Conservation (phyloP, 352 stramenopile genomes). For the Globisporangium orthogonon region DNA sequence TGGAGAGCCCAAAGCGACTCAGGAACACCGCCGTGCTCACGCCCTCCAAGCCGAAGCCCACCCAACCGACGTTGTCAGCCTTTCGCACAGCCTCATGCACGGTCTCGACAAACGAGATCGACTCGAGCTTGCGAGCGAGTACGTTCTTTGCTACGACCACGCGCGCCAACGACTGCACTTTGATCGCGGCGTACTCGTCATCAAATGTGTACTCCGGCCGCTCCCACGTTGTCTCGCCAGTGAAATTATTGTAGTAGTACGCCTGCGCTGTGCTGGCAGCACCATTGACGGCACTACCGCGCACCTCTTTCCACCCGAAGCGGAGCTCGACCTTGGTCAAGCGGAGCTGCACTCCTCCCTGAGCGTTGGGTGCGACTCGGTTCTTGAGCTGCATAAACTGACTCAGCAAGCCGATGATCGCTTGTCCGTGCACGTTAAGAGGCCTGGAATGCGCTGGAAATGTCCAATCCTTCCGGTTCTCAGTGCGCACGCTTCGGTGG, state of each 20-base stretch:
- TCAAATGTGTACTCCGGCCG: constrained; percentile 60
- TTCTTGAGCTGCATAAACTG: constrained; percentile 23
- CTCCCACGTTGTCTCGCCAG: constrained; percentile 42
- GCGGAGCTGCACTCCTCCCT: constrained; percentile 18
- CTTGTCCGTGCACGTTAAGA: constrained; percentile 40
- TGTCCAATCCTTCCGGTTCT: constrained; percentile 39
- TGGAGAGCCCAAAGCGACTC: constrained; percentile 49
- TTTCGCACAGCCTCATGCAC: constrained; percentile 19
- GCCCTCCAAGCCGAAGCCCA: constrained; percentile 72
- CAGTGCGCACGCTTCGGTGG: constrained; percentile 41
- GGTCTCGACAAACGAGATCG: constrained; percentile 37
- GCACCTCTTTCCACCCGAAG: constrained; percentile 60
- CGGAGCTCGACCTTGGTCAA: constrained; percentile 51
- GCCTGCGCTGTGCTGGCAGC: not conserved
- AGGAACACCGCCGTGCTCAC: constrained; percentile 50
- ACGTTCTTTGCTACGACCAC: constrained; percentile 34
- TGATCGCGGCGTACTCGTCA: constrained; percentile 54
- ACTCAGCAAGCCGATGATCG: constrained; percentile 39
- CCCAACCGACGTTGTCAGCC: constrained; percentile 30
- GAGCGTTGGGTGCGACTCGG: constrained; percentile 13
- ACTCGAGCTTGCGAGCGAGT: constrained; percentile 17
- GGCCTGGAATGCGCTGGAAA: constrained; percentile 46
- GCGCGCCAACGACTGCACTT: constrained; percentile 54
- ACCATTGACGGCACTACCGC: constrained; percentile 1
- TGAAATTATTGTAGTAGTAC: constrained; percentile 50